Percentiles rank a stretch among this genome's conserved stretches.
Conservation (phyloP, 306 rosid species). For the Dryas octopetala region DNA sequence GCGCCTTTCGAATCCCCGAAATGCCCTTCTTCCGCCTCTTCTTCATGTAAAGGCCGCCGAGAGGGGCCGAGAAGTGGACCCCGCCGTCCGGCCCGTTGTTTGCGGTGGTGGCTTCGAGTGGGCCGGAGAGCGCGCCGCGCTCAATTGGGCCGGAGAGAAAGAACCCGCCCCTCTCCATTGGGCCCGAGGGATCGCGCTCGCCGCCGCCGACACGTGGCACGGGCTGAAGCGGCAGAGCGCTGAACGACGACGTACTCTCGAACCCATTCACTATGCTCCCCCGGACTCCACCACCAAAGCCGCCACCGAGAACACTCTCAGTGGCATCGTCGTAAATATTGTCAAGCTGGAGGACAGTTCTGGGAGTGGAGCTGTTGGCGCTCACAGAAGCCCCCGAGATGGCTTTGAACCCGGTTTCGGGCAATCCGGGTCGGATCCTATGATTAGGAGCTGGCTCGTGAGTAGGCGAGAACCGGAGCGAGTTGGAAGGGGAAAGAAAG, state of each 20-base stretch:
- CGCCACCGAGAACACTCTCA: conserved; percentile 39
- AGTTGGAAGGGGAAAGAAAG: conserved; percentile 69
- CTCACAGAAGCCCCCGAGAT: conserved; percentile 98
- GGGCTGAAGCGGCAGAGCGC: conserved; percentile 85
- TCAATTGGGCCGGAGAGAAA: conserved; percentile 96
- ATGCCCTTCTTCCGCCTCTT: conserved; percentile 67
- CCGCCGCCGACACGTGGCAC: conserved; percentile 60
- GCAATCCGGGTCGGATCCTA: conserved; percentile 50
- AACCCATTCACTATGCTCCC: conserved; percentile 71
- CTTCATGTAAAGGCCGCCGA: conserved; percentile 56
- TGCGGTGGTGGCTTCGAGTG: conserved; percentile 50
- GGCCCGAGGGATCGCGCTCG: conserved; percentile 59
- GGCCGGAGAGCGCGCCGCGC: conserved; percentile 84
- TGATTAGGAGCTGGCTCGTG: conserved; percentile 33
- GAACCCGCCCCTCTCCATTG: conserved; percentile 68
- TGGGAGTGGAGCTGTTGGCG: conserved; percentile 79
- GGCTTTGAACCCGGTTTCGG: conserved; percentile 71
- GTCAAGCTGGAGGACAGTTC: conserved; percentile 72
- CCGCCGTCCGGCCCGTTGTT: conserved; percentile 23
- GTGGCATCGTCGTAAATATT: conserved; percentile 46
- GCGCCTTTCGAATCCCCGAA: conserved; percentile 71
- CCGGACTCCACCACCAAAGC: conserved; percentile 40
- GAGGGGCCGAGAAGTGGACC: conserved; percentile 85
- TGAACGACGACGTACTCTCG: conserved; percentile 76
- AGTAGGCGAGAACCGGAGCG: conserved; percentile 85